Percentiles rank a stretch among this genome's conserved stretches.
Evolutionary conservation across 208 protist genomes (phyloP).

Genomic region (Wallacemonas collosoma): DNA sequence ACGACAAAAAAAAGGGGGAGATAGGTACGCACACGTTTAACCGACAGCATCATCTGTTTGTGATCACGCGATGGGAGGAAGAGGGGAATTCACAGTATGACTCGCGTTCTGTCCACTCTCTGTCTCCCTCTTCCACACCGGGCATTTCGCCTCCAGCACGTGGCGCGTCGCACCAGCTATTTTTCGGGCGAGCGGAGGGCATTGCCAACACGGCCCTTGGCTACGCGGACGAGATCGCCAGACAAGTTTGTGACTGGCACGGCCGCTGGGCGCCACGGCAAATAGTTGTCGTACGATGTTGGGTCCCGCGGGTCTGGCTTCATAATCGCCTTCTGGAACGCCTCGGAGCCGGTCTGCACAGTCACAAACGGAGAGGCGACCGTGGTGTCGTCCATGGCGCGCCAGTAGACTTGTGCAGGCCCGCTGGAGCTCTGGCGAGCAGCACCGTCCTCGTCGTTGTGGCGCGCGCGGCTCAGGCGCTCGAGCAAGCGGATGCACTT

Average conservation of each 20-base stretch:
- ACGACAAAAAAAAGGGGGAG: constrained; percentile 8
- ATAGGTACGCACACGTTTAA: neutral
- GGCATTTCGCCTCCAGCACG: too few species aligned
- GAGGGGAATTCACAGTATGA: too few species aligned
- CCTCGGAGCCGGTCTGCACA: constrained; percentile 67
- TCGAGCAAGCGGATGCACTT: constrained; percentile 75
- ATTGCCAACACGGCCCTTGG: neutral
- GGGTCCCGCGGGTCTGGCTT: constrained; percentile 78
- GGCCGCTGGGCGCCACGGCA: constrained; percentile 61
- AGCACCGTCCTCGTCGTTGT: constrained; percentile 17
- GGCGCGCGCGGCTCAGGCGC: constrained; percentile 60
- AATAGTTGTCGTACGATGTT: constrained; percentile 70
- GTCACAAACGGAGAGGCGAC: constrained; percentile 74
- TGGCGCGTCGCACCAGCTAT: neutral
- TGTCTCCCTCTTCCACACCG: too few species aligned
- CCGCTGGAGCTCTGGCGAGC: constrained; percentile 19
- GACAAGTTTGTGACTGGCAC: constrained; percentile 69
- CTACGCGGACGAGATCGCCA: constrained; percentile 23
- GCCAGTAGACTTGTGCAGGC: constrained; percentile 47
- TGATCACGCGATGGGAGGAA: too few species aligned
- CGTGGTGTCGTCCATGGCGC: constrained; percentile 57
- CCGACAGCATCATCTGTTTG: too few species aligned
- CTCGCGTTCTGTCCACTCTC: neutral
- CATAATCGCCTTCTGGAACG: constrained; percentile 64
- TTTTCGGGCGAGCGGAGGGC: neutral